A percentile compares a stretch with the other conserved stretches of the same genome.
Conservation (phyloP, 2,329 filamentous ascomycete genomes). For the Fusarium sp. region DNA sequence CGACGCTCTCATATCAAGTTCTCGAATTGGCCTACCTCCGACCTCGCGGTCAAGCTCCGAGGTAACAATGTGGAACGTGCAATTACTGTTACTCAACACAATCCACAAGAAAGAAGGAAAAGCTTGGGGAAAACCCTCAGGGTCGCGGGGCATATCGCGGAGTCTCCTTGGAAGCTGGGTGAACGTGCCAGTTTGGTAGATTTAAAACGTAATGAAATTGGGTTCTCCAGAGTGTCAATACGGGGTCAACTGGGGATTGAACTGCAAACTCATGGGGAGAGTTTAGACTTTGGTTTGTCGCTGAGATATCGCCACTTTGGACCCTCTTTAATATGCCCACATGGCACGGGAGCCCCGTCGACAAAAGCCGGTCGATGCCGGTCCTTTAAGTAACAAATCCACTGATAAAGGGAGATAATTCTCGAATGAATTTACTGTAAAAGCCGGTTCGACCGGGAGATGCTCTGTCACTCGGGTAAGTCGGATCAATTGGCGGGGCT, state of each 20-base stretch:
- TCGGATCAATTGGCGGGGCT: constrained; percentile 35
- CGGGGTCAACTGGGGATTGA: constrained; percentile 18
- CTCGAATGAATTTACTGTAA: background rate
- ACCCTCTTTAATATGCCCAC: constrained; percentile 33
- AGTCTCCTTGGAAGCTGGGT: constrained; percentile 11
- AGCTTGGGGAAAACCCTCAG: constrained; percentile 29
- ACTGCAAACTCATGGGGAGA: background rate
- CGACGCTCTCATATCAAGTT: background rate
- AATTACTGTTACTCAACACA: constrained; percentile 30
- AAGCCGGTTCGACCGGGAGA: constrained; percentile 31
- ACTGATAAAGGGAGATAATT: constrained; percentile 5
- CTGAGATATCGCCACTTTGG: constrained; percentile 21
- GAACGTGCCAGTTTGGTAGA: constrained; percentile 13
- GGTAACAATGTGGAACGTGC: background rate
- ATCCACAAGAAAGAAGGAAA: constrained; percentile 10
- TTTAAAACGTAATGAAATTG: constrained; percentile 39
- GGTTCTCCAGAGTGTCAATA: constrained; percentile 25
- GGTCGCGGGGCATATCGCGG: constrained; percentile 35
- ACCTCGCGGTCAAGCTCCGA: constrained; percentile 10
- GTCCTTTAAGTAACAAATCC: constrained; percentile 6
- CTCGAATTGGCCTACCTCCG: background rate
- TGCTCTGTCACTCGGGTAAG: constrained; percentile 41
- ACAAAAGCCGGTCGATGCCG: constrained; percentile 40
- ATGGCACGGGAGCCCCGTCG: constrained; percentile 24
- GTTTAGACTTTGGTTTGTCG: background rate